Base-by-base conservation (phyloP, 2,329 filamentous ascomycete species). In the Pseudophaeomoniella oleicola region DNA sequence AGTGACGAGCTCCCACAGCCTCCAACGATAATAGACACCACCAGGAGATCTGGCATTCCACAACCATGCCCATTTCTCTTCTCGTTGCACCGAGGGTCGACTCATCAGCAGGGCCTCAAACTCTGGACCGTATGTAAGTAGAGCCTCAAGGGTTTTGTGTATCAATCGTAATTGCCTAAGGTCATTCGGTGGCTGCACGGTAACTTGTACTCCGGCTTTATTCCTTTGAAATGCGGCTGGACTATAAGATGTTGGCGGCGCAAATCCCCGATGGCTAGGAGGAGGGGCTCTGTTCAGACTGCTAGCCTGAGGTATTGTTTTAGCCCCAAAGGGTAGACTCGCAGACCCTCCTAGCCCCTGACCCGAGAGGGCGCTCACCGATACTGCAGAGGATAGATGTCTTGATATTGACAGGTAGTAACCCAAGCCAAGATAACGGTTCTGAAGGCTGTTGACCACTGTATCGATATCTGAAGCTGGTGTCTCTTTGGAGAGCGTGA, bases 91-190 rank as follows among this genome's bases (percentile, higher is more conserved):
- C 37, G 86, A 76, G 0, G 81, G 74, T 13, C 83, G 70, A 35
- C 78, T 80, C 90, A 96, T 96, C 4, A 98, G 69, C 2, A 93
- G 65, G 4, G 87, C 86, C 57, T 98, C 90, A 42, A 94, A 92
- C 50, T 90, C 84, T 0, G 83, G 75, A 0, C 87, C 86, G 46
- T 90, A 75, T 15, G 76, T 73, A 5, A 94, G 63, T 0, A 96
- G 66, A 2, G 72, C 71, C 51, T 96, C 88, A 19, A 93, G 70
- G 0, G 86, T 81, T 53, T 81, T 87, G 60, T 96, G 88, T 42
- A 96, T 92, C 32, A 92, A 69, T 39, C 78, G 78, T 1, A 94
- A 64, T 42, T 81, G 80, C 44, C 76, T 79, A 35, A 94, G 71
- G 47, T 94, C 81, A 4, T 72, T 69, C 2, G 88, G 88, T 4